Base-by-base conservation (phyloP, 2,329 filamentous ascomycete genomes). In the Pyricularia sp. region DNA sequence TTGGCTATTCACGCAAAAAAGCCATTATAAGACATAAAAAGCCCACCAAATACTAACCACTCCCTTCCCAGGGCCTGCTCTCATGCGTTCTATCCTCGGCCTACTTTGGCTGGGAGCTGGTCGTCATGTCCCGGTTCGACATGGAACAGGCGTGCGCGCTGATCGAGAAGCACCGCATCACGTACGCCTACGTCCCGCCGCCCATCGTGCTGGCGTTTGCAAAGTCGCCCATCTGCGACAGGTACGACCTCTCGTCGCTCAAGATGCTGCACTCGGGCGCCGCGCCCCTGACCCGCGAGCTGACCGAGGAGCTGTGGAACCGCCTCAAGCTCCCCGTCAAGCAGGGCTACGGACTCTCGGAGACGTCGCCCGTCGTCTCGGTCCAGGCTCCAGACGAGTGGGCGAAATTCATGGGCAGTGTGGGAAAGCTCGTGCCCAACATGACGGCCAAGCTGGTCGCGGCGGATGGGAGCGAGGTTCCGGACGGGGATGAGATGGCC, bases 311-410 rank as follows among this genome's bases (percentile, higher is more conserved):
- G 9, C 84, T 94, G 3, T 90, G 90, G 79, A 76, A 83, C 24
- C 85, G 92, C 8, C 84, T 94, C 66, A 86, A 86, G 63, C 81
- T 96, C 24, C 88, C 88, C 2, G 86, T 96, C 67, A 97, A 96
- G 79, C 93, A 97, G 76, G 93, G 90, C 22, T 97, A 96, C 72
- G 93, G 93, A 0, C 81, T 97, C 5, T 91, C 87, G 5, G 93
- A 97, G 78, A 96, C 91, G 16, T 88, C 88, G 30, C 92, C 93
- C 0, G 88, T 86, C 1, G 90, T 90, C 0, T 88, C 91, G 70
- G 84, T 85, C 10, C 90, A 92, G 75, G 78, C 82, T 8, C 88
- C 90, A 79, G 83, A 85, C 44, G 87, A 91, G 69, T 97, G 92
- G 91, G 79, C 85, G 67, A 85, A 82, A 62, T 85, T 84, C 61